phyloP scores from a whole-genome alignment of 192 early-diverging fungal species.

The Thamnidium elegans region DNA sequence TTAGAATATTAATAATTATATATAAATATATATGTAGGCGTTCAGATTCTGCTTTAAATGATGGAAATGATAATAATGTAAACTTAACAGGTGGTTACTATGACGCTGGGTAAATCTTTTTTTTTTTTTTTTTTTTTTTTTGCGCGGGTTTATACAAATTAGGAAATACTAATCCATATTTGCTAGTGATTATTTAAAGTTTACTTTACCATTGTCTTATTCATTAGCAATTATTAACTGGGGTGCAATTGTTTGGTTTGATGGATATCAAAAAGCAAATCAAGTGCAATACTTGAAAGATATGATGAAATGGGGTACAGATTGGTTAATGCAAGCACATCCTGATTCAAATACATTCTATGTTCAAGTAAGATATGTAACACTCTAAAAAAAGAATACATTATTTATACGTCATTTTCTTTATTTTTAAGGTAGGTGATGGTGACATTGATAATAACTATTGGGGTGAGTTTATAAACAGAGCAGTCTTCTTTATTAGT shows the following conservation, averaged over 20 bases:
- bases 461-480: slow-evolving; percentile 41
- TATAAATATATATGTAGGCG: slow-evolving; percentile 23
- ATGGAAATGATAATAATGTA: slow-evolving; percentile 34
- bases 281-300: slow-evolving; percentile 43
- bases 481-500: not conserved
- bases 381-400: not conserved
- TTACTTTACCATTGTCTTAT: slow-evolving; percentile 58
- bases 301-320: slow-evolving; percentile 58
- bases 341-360: slow-evolving; percentile 48
- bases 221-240: slow-evolving; percentile 46
- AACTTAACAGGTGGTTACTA: slow-evolving; percentile 36
- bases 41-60: slow-evolving; percentile 28
- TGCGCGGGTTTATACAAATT: too few species aligned
- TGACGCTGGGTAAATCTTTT: slow-evolving; percentile 37
- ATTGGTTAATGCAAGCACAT: slow-evolving; percentile 61
- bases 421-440: slow-evolving; percentile 37
- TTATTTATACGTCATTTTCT: too few species aligned
- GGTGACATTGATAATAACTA: slow-evolving; percentile 52
- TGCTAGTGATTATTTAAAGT: slow-evolving; percentile 55
- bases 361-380: slow-evolving; percentile 38
- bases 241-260: slow-evolving; percentile 55
- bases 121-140: not conserved
- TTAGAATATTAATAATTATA: too few species aligned
- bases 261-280: slow-evolving; percentile 49
- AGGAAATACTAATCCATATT: not conserved